These are phyloP conservation scores for Rhynchospora breviuscula DNA, from an alignment of 176 grass and related monocot species.

Conservation along the genomic window DNA sequence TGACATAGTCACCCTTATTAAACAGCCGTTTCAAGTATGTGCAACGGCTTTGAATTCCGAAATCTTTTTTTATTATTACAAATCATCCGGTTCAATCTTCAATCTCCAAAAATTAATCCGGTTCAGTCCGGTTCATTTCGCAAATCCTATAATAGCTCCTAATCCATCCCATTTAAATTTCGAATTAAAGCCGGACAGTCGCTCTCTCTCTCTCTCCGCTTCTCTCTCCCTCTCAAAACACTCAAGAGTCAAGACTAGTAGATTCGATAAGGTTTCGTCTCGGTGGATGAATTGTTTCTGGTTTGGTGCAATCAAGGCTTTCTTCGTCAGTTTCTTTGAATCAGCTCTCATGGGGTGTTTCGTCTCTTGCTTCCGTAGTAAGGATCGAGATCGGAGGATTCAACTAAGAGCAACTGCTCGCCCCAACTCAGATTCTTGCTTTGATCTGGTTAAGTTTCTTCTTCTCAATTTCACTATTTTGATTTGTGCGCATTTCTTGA, in stretches of 20 bases:
- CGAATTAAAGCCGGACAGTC: neutral
- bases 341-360: conserved; percentile 53
- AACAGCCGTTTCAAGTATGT: neutral
- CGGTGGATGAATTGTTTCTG: conserved; percentile 23
- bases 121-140: neutral
- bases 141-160: neutral
- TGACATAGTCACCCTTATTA: neutral
- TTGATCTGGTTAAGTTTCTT: neutral
- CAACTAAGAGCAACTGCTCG: conserved; percentile 1
- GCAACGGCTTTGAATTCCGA: neutral
- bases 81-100: neutral
- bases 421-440: neutral
- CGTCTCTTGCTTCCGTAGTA: conserved; percentile 50
- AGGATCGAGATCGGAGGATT: neutral
- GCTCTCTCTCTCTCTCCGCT: conserved; percentile 10
- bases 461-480: neutral
- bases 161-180: conserved; percentile 12
- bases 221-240: neutral
- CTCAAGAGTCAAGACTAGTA: neutral
- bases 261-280: neutral
- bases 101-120: neutral
- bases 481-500: neutral
- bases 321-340: conserved; percentile 38
- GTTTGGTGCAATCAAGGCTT: conserved; percentile 24
- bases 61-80: neutral